phyloP scores from a whole-genome alignment of 179 eudicot genomes.

The Silene coronaria region DNA sequence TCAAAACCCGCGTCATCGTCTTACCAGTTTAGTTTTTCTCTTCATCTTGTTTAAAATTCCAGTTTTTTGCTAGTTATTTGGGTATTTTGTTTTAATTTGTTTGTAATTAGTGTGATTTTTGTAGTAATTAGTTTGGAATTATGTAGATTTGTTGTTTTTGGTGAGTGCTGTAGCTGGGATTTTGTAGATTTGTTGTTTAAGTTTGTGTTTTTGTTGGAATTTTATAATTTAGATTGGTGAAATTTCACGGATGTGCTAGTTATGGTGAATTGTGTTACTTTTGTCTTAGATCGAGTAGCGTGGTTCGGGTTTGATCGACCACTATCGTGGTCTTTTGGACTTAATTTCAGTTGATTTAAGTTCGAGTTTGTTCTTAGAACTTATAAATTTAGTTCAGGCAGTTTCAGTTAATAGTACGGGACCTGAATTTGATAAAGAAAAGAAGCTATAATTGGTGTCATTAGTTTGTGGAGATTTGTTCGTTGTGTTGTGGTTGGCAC shows the following conservation, averaged over 20 bases:
- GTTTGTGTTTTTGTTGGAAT: too few species aligned
- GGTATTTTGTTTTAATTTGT: not conserved
- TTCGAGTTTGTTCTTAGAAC: too few species aligned
- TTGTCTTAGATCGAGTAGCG: conserved; percentile 22
- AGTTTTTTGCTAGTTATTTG: not conserved
- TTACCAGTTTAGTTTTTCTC: conserved; percentile 47
- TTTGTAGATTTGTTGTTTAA: conserved; percentile 5
- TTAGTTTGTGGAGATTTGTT: not conserved
- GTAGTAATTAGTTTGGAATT: not conserved
- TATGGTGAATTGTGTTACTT: too few species aligned
- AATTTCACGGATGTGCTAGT: too few species aligned
- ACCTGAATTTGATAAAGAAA: too few species aligned
- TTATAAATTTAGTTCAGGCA: too few species aligned
- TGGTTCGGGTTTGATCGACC: conserved; percentile 9
- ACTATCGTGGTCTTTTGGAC: not conserved
- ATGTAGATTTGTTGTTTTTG: not conserved
- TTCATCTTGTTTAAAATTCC: not conserved
- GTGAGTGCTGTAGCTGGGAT: not conserved
- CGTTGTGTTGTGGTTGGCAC: not conserved
- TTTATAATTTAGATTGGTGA: too few species aligned
- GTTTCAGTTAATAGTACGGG: too few species aligned
- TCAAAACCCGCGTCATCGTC: conserved; percentile 85
- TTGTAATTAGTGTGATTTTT: not conserved
- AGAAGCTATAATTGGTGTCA: not conserved
- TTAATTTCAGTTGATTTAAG: too few species aligned